Evolutionary conservation across 768 basidiomycete species (phyloP).

Genomic region (Boletellus emodensis): DNA sequence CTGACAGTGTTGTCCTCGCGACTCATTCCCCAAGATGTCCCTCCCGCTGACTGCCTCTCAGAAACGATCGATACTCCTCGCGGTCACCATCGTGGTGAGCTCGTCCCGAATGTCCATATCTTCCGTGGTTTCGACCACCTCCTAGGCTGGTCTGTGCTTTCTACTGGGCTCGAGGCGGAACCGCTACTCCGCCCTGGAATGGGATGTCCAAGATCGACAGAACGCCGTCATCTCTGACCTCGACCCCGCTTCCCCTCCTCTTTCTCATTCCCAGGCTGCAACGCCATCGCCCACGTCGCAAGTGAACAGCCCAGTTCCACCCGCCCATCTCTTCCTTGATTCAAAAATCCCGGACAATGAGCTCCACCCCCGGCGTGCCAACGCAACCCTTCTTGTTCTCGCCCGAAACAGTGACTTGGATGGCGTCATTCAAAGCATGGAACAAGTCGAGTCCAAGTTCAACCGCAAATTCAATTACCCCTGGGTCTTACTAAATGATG

Average conservation of each 20-base stretch:
- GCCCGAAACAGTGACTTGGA: constrained; percentile 46
- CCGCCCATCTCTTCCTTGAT: constrained; percentile 3
- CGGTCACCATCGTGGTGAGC: constrained; percentile 25
- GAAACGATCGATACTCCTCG: constrained; percentile 28
- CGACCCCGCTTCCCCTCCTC: background rate
- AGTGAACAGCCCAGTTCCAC: background rate
- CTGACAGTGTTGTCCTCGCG: background rate
- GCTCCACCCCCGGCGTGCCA: constrained; percentile 34
- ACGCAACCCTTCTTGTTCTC: constrained; percentile 58
- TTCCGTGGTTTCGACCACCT: background rate
- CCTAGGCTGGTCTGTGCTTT: constrained; percentile 21
- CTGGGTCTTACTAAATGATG: constrained; percentile 64
- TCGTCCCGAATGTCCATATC: too few relatives aligned
- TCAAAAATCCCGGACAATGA: background rate
- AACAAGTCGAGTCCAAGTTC: constrained; percentile 54
- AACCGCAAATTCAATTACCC: constrained; percentile 58
- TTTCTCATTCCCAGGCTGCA: background rate
- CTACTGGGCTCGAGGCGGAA: constrained; percentile 15
- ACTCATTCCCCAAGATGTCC: constrained; percentile 16
- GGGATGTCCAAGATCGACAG: constrained; percentile 1
- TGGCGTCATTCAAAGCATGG: constrained; percentile 45
- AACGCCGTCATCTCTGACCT: background rate
- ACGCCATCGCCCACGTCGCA: background rate
- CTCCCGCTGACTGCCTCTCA: constrained; percentile 27
- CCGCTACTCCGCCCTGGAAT: background rate